These are phyloP conservation scores for Glonium stellatum DNA, from an alignment of 495 filamentous ascomycete species.

Conservation along the genomic window DNA sequence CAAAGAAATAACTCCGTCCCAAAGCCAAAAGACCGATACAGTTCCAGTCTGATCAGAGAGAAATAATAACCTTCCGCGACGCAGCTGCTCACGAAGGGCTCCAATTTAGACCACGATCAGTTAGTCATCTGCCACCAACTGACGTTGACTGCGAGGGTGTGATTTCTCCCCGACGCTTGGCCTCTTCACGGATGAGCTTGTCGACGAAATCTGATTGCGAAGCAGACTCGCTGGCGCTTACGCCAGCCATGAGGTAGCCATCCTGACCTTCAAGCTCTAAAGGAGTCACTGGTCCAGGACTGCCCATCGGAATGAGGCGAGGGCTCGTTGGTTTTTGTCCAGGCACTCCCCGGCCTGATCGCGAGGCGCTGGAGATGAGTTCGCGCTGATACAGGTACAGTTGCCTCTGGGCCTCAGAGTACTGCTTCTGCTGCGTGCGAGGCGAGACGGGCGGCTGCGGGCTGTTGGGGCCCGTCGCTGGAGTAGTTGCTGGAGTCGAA, in stretches of 20 bases:
- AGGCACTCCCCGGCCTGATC: slow-evolving; percentile 3
- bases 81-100: background rate
- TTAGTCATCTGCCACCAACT: slow-evolving; percentile 21
- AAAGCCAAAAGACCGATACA: background rate
- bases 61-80: background rate
- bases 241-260: slow-evolving; percentile 32
- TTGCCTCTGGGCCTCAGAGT: slow-evolving; percentile 37
- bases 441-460: slow-evolving; percentile 33
- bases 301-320: slow-evolving; percentile 33
- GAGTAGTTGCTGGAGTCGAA: slow-evolving; percentile 28
- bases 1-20: slow-evolving; percentile 5
- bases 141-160: slow-evolving; percentile 43
- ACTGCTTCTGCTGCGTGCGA: slow-evolving; percentile 28
- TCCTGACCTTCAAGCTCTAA: slow-evolving; percentile 33
- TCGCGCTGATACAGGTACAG: slow-evolving; percentile 37
- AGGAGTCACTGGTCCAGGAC: slow-evolving; percentile 38
- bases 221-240: slow-evolving; percentile 14
- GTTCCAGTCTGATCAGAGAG: background rate
- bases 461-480: slow-evolving; percentile 23
- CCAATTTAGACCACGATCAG: background rate
- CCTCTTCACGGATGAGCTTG: slow-evolving; percentile 34
- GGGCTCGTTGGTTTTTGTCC: slow-evolving; percentile 31
- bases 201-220: slow-evolving; percentile 25
- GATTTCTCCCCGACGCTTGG: slow-evolving; percentile 33
- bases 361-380: slow-evolving; percentile 20